These are phyloP conservation scores for Tylopilus sp. DNA, from an alignment of 768 basidiomycete species.

Conservation along the genomic window DNA sequence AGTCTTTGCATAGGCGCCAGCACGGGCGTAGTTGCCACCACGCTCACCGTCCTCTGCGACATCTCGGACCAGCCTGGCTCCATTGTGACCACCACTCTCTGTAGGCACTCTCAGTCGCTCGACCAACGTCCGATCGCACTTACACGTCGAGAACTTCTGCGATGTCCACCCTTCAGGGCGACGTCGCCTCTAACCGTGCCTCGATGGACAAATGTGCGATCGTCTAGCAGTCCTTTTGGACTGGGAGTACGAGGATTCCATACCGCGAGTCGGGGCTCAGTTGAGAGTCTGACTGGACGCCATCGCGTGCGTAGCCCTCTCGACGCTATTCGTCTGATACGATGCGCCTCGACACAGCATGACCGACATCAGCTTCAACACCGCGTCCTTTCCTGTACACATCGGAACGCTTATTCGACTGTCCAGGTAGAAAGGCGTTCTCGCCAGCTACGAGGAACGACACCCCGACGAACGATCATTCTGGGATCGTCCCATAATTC, in stretches of 20 bases:
- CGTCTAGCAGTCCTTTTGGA: constrained; percentile 51
- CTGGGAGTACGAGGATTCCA: constrained; percentile 67
- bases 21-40: constrained; percentile 76
- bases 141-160: constrained; percentile 61
- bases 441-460: constrained; percentile 87
- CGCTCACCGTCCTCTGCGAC: constrained; percentile 52
- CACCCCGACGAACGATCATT: constrained; percentile 70
- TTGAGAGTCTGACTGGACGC: constrained; percentile 48
- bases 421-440: constrained; percentile 38
- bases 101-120: constrained; percentile 41
- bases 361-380: constrained; percentile 94
- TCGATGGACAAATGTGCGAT: constrained; percentile 29
- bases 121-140: not conserved
- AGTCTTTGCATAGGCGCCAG: constrained; percentile 67
- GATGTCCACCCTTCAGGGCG: constrained; percentile 72
- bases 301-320: constrained; percentile 55
- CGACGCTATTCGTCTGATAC: not conserved
- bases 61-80: constrained; percentile 23
- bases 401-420: constrained; percentile 62
- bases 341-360: constrained; percentile 69
- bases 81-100: constrained; percentile 69
- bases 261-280: constrained; percentile 42
- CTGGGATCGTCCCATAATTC: constrained; percentile 57
- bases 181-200: constrained; percentile 48
- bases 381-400: constrained; percentile 75